Evolutionary conservation across 768 basidiomycete genomes (phyloP).

Genomic region (Hericium rajendrae): DNA sequence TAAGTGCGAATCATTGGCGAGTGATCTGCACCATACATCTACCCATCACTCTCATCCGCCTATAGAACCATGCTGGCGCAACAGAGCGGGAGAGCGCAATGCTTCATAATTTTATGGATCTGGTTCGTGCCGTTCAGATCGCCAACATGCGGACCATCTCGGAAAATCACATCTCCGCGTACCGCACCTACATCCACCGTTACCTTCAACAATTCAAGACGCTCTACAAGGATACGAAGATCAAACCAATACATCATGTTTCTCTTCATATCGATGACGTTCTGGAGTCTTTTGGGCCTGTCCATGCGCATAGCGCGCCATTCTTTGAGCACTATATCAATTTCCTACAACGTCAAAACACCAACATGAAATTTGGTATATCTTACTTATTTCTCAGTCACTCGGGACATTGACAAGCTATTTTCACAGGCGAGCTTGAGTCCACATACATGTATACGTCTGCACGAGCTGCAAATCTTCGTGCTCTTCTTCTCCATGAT

Average conservation of each 20-base stretch:
- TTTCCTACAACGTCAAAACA: constrained; percentile 12
- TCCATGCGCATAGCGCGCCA: constrained; percentile 10
- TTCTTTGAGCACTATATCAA: constrained; percentile 14
- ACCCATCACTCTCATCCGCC: constrained; percentile 24
- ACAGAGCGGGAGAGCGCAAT: constrained; percentile 8
- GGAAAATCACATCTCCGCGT: neutral
- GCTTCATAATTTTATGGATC: constrained; percentile 24
- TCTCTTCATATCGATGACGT: constrained; percentile 22
- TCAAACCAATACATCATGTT: constrained; percentile 24
- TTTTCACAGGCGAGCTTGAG: constrained; percentile 8
- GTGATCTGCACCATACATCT: constrained; percentile 24
- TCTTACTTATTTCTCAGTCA: neutral
- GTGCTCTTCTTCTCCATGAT: neutral
- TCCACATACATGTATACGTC: constrained; percentile 2
- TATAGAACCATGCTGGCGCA: constrained; percentile 21
- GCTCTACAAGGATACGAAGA: constrained; percentile 17
- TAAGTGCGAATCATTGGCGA: constrained; percentile 29
- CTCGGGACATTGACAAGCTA: no score
- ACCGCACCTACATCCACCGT: neutral
- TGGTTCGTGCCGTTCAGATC: constrained; percentile 18
- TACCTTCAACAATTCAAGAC: constrained; percentile 15
- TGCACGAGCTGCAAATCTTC: no score
- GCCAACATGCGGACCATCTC: constrained; percentile 14
- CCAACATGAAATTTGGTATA: constrained; percentile 16
- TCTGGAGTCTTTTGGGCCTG: constrained; percentile 22